Conservation (phyloP, 73 alveolate species). For the Tetrahymena borealis region DNA sequence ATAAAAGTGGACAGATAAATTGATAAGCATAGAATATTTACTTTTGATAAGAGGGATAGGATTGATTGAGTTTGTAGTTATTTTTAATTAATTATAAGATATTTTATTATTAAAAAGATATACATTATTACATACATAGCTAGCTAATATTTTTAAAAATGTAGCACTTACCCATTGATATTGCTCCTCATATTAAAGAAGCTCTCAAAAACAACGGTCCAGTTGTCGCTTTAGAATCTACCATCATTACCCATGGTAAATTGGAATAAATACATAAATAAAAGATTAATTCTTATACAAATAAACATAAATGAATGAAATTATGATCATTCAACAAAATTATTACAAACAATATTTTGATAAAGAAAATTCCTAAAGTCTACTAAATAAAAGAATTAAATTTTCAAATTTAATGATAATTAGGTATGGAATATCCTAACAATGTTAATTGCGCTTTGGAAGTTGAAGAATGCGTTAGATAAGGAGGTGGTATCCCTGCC, state of each 20-base stretch:
- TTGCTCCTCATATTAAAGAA: conserved; percentile 3
- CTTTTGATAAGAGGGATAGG: too few relatives aligned
- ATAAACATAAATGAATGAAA: too few relatives aligned
- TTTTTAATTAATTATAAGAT: too few relatives aligned
- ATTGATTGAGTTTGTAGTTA: too few relatives aligned
- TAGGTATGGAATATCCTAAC: conserved; percentile 81
- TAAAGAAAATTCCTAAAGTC: too few relatives aligned
- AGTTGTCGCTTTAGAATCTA: conserved; percentile 87
- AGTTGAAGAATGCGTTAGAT: conserved; percentile 69
- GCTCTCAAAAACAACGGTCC: conserved; percentile 58
- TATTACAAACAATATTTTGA: too few relatives aligned
- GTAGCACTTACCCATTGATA: neutral
- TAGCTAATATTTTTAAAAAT: neutral
- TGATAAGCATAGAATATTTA: too few relatives aligned
- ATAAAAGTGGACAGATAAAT: too few relatives aligned
- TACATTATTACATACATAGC: neutral
- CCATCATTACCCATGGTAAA: conserved; percentile 88
- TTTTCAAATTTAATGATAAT: neutral
- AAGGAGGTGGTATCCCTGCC: conserved; percentile 89
- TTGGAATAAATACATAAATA: too few relatives aligned
- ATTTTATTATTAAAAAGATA: neutral
- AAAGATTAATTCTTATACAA: too few relatives aligned
- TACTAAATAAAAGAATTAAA: neutral
- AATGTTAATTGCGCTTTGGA: conserved; percentile 74
- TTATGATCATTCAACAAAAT: too few relatives aligned